These are phyloP conservation scores for Quercus berberidifolia DNA, from an alignment of 306 rosid species.

Conservation along the genomic window DNA sequence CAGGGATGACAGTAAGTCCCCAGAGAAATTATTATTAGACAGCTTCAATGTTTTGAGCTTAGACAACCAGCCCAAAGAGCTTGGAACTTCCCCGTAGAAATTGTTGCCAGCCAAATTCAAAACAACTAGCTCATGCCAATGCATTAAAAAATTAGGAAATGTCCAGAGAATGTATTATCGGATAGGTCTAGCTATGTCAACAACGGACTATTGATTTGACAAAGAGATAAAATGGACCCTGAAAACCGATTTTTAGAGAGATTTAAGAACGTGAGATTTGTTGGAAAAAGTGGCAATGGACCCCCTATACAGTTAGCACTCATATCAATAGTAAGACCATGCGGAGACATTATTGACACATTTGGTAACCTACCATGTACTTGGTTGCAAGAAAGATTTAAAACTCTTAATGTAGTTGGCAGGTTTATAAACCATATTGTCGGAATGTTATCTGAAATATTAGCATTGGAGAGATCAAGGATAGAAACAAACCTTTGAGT, in stretches of 20 bases:
- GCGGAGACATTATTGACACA: background rate
- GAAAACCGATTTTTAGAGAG: background rate
- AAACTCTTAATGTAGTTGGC: too few species aligned
- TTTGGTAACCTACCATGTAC: slow-evolving; percentile 20
- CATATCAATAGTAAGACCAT: slow-evolving; percentile 5
- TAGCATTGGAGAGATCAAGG: background rate
- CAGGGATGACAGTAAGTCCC: background rate
- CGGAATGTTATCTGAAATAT: too few species aligned
- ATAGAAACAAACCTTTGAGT: rapidly evolving
- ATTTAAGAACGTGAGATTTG: background rate
- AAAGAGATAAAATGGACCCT: background rate
- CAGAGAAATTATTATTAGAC: background rate
- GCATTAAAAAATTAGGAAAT: background rate
- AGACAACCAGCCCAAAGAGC: background rate
- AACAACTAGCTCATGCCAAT: background rate
- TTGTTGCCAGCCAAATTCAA: background rate
- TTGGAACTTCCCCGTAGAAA: background rate
- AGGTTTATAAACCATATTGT: too few species aligned
- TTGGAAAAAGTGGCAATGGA: background rate
- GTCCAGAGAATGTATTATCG: background rate
- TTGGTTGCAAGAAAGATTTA: slow-evolving; percentile 25
- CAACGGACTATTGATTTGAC: background rate
- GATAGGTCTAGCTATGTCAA: background rate
- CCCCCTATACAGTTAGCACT: slow-evolving; percentile 18
- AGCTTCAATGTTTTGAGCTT: background rate